Conservation (phyloP, 2,329 filamentous ascomycete genomes). For the Zymoseptoria crescenta region DNA sequence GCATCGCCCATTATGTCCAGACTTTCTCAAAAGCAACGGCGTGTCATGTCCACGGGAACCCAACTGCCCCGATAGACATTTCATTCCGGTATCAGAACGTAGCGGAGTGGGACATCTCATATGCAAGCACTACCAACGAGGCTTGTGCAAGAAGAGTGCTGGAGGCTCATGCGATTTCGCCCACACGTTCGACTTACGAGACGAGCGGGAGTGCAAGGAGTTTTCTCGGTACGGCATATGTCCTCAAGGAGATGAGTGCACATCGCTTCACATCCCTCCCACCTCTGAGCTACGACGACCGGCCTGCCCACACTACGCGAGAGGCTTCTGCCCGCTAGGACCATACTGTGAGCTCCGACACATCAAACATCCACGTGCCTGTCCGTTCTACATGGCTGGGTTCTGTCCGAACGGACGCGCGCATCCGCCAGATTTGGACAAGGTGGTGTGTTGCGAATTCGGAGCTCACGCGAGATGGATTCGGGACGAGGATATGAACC, state of each 20-base stretch:
- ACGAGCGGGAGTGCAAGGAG: conserved; percentile 98
- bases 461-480: conserved; percentile 77
- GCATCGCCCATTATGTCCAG: conserved; percentile 64
- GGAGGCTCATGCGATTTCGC: conserved; percentile 76
- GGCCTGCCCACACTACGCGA: conserved; percentile 75
- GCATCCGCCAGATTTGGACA: conserved; percentile 28
- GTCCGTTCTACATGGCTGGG: conserved; percentile 79
- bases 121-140: conserved; percentile 97
- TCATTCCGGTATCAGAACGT: conserved; percentile 39
- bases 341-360: conserved; percentile 84
- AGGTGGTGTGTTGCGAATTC: conserved; percentile 55
- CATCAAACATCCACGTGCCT: conserved; percentile 65
- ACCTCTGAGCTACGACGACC: conserved; percentile 54
- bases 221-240: conserved; percentile 91
- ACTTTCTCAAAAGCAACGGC: conserved; percentile 68
- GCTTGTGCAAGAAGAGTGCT: conserved; percentile 95
- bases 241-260: conserved; percentile 90
- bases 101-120: conserved; percentile 52
- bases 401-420: conserved; percentile 76
- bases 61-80: conserved; percentile 78
- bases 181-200: conserved; percentile 95
- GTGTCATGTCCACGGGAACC: conserved; percentile 78
- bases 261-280: conserved; percentile 44
- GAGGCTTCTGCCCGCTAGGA: conserved; percentile 87
- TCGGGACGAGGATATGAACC: conserved; percentile 53